Evolutionary conservation across 345 rosid species (phyloP).

Genomic region (Sapria himalayana): DNA sequence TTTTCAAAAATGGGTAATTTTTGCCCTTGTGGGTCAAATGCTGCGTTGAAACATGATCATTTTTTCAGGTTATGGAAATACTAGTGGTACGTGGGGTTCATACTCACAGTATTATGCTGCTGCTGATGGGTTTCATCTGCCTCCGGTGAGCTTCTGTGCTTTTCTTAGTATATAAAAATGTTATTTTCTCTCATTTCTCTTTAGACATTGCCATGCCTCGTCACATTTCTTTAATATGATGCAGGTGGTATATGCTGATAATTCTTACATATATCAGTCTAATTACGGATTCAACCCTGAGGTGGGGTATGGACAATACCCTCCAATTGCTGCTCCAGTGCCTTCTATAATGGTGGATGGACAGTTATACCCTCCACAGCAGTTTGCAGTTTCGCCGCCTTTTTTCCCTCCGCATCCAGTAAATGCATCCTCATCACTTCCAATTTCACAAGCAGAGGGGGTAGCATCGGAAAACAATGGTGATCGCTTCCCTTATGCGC

Average conservation of each 20-base stretch:
- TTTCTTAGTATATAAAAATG: not conserved
- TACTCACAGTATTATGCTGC: conserved; percentile 26
- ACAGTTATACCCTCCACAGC: conserved; percentile 27
- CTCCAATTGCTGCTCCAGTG: conserved; percentile 25
- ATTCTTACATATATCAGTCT: conserved; percentile 28
- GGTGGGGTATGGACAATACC: conserved; percentile 26
- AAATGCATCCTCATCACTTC: conserved; percentile 23
- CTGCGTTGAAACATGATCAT: not conserved
- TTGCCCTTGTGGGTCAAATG: too few relatives aligned
- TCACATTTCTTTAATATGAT: conserved; percentile 2
- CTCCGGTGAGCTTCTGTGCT: conserved; percentile 22
- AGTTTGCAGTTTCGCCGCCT: conserved; percentile 27
- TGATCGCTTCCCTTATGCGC: conserved; percentile 22
- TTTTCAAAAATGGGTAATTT: too few relatives aligned
- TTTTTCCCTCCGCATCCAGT: conserved; percentile 18
- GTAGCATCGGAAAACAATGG: conserved; percentile 20
- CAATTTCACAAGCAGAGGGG: conserved; percentile 20
- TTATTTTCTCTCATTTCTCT: too few relatives aligned
- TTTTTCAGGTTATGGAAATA: conserved; percentile 25
- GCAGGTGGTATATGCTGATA: conserved; percentile 44
- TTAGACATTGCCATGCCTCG: not conserved
- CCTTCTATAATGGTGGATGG: conserved; percentile 38
- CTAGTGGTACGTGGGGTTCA: conserved; percentile 22
- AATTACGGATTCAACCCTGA: conserved; percentile 35
- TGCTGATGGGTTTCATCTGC: conserved; percentile 31